Percentiles rank a stretch among this genome's conserved stretches.
Conservation (phyloP, 495 filamentous ascomycete genomes). For the Penicillium ucsense region DNA sequence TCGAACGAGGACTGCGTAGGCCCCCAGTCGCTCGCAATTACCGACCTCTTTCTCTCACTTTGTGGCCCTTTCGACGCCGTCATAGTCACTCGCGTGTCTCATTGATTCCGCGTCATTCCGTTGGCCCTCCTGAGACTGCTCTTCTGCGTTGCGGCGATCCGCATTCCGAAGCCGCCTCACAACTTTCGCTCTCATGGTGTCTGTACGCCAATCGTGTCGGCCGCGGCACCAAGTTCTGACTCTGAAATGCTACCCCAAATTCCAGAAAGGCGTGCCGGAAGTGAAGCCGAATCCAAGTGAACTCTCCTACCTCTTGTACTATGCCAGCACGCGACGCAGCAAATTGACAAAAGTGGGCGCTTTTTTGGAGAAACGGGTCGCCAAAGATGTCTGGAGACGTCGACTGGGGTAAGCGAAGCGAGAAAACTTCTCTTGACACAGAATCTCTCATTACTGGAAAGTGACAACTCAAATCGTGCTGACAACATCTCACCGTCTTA, state of each 20-base stretch:
- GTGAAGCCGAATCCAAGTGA: slow-evolving; percentile 91
- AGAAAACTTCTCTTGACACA: neutral
- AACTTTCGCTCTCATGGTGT: slow-evolving; percentile 35
- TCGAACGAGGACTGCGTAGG: slow-evolving; percentile 6
- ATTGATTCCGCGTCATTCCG: neutral
- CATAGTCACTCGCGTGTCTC: neutral
- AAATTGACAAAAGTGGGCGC: slow-evolving; percentile 90
- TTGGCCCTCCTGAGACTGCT: neutral
- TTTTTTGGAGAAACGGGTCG: slow-evolving; percentile 84
- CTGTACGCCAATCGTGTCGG: slow-evolving; percentile 55
- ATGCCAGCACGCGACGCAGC: slow-evolving; percentile 81
- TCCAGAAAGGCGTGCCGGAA: slow-evolving; percentile 77
- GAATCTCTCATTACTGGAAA: too few relatives aligned
- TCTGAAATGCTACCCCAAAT: slow-evolving; percentile 86
- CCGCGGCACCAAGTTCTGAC: slow-evolving; percentile 91
- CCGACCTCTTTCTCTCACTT: slow-evolving; percentile 4
- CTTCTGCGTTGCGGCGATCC: slow-evolving; percentile 2
- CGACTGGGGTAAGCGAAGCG: slow-evolving; percentile 60
- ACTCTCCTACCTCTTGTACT: slow-evolving; percentile 90
- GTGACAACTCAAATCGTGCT: too few relatives aligned
- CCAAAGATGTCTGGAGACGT: slow-evolving; percentile 72
- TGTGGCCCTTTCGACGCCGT: slow-evolving; percentile 5
- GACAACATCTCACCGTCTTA: neutral
- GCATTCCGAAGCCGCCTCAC: slow-evolving; percentile 1
- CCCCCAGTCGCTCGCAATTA: neutral